A percentile compares a stretch with the other conserved stretches of the same genome.
Conservation (phyloP, 768 basidiomycete genomes). For the Russula vinacea region DNA sequence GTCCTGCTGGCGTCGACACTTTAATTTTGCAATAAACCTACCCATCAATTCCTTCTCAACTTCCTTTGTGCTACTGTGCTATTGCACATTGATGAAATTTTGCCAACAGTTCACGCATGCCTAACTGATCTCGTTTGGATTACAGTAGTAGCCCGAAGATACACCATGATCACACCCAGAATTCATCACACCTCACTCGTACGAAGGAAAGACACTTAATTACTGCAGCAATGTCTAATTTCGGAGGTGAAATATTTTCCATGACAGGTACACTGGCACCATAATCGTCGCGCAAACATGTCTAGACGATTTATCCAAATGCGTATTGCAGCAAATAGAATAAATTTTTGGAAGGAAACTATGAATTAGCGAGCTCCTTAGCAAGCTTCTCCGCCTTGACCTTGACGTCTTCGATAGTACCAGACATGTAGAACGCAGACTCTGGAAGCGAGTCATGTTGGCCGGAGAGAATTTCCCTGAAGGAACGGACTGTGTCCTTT, state of each 20-base stretch:
- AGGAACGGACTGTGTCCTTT: slow-evolving; percentile 94
- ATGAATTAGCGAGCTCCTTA: slow-evolving; percentile 76
- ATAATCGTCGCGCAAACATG: slow-evolving; percentile 4
- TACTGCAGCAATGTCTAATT: slow-evolving; percentile 13
- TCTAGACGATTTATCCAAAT: slow-evolving; percentile 15
- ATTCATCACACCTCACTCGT: background rate
- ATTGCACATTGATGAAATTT: background rate
- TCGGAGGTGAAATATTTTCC: background rate
- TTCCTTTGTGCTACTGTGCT: too few species aligned
- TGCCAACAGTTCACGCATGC: too few species aligned
- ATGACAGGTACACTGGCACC: background rate
- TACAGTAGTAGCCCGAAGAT: too few species aligned
- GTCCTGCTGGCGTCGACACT: slow-evolving; percentile 31
- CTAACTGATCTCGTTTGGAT: too few species aligned
- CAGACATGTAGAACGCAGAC: slow-evolving; percentile 97
- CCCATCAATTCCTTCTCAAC: too few species aligned
- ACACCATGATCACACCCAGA: background rate
- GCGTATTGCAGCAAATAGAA: slow-evolving; percentile 11
- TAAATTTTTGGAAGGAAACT: slow-evolving; percentile 24
- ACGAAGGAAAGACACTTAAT: slow-evolving; percentile 5
- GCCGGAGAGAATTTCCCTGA: slow-evolving; percentile 96
- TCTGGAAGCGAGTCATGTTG: slow-evolving; percentile 87
- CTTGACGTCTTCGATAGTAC: slow-evolving; percentile 97
- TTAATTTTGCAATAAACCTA: background rate
- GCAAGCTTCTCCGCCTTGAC: slow-evolving; percentile 95